Evolutionary conservation across 1,284 basidiomycete genomes (phyloP).

Genomic region (Leccinum subfulvum): DNA sequence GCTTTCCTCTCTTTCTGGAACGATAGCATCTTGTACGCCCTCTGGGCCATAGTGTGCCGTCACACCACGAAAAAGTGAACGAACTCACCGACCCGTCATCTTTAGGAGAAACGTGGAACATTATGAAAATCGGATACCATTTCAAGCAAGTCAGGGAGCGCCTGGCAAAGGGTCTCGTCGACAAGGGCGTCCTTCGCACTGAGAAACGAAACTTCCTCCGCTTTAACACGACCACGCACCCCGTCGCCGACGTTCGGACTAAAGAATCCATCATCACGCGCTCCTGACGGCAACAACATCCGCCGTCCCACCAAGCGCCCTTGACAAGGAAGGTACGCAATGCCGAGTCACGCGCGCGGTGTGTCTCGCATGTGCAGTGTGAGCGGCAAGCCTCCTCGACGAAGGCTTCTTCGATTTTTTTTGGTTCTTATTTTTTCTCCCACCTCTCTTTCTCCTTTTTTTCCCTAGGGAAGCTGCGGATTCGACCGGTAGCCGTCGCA

Average conservation of each 20-base stretch:
- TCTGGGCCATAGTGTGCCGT: conserved; percentile 43
- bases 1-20: conserved; percentile 98
- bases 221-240: conserved; percentile 99
- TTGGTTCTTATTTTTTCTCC: background rate
- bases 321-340: conserved; percentile 77
- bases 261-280: conserved; percentile 80
- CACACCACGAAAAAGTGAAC: background rate
- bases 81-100: conserved; percentile 1
- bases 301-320: conserved; percentile 61
- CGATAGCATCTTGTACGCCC: conserved; percentile 95
- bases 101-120: conserved; percentile 97
- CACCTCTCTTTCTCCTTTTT: conserved; percentile 2
- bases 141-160: conserved; percentile 96
- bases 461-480: background rate
- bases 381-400: conserved; percentile 92
- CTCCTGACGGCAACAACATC: conserved; percentile 69
- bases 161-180: conserved; percentile 94
- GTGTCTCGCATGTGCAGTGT: conserved; percentile 70
- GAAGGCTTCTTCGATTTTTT: background rate
- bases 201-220: conserved; percentile 96
- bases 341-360: conserved; percentile 51
- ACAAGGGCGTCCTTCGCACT: conserved; percentile 95
- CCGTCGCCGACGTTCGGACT: conserved; percentile 85
- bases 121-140: conserved; percentile 97
- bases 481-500: background rate